These are phyloP conservation scores for Posidonia oceanica DNA, from an alignment of 116 monocot genomes.

Conservation along the genomic window DNA sequence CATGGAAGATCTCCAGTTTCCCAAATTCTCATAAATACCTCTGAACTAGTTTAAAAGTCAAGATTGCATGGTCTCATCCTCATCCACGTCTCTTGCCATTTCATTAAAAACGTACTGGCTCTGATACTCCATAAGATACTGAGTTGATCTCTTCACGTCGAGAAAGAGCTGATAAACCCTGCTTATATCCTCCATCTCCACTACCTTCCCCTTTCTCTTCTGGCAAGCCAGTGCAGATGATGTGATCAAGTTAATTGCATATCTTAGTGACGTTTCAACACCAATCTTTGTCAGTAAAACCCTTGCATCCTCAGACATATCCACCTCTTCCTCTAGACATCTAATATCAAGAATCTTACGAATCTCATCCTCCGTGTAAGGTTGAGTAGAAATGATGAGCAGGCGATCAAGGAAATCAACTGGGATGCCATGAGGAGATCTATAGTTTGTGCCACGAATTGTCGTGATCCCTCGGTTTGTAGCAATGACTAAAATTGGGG, in stretches of 20 bases:
- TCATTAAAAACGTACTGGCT: slow-evolving; percentile 39
- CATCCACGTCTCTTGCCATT: slow-evolving; percentile 14
- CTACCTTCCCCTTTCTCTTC: slow-evolving; percentile 31
- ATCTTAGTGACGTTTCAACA: slow-evolving; percentile 37
- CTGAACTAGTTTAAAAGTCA: neutral
- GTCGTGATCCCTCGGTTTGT: slow-evolving; percentile 42
- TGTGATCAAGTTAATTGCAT: slow-evolving; percentile 39
- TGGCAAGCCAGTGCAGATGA: slow-evolving; percentile 39
- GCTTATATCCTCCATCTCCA: slow-evolving; percentile 46
- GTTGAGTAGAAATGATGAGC: slow-evolving; percentile 40
- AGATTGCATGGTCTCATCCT: slow-evolving; percentile 24
- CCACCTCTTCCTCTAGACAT: slow-evolving; percentile 40
- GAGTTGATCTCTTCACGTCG: slow-evolving; percentile 42
- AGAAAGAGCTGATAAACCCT: slow-evolving; percentile 38
- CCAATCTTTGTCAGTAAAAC: slow-evolving; percentile 34
- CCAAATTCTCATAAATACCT: neutral
- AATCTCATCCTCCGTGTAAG: slow-evolving; percentile 39
- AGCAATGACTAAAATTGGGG: slow-evolving; percentile 40
- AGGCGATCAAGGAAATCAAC: slow-evolving; percentile 45
- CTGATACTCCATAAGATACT: slow-evolving; percentile 52
- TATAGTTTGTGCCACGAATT: slow-evolving; percentile 41
- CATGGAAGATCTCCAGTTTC: neutral
- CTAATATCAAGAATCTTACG: slow-evolving; percentile 43
- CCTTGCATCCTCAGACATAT: slow-evolving; percentile 37
- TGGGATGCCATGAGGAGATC: slow-evolving; percentile 44